Percentiles rank a stretch among this genome's conserved stretches.
Conservation (phyloP, 179 eudicot species). For the Amaranthus tricolor region DNA sequence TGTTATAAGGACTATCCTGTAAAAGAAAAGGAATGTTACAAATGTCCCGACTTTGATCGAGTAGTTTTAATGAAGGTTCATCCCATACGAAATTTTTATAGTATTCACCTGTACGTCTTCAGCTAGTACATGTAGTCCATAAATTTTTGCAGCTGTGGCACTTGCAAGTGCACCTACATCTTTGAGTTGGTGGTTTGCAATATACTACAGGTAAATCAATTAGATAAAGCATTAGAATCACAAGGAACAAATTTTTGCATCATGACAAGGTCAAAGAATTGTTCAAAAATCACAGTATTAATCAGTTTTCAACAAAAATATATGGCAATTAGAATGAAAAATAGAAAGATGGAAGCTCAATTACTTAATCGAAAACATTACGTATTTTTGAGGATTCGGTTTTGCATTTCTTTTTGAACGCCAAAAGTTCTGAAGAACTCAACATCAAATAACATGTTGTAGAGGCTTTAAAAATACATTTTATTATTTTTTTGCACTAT, state of each 20-base stretch:
- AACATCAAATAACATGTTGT: no score
- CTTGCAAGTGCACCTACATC: constrained; percentile 62
- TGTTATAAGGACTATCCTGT: constrained; percentile 57
- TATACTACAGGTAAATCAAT: constrained; percentile 26
- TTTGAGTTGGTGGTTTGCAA: constrained; percentile 44
- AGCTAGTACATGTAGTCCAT: constrained; percentile 53
- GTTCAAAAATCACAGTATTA: background rate
- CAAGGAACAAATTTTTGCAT: background rate
- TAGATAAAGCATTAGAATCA: background rate
- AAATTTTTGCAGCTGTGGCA: constrained; percentile 58
- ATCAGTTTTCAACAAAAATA: background rate
- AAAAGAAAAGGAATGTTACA: background rate
- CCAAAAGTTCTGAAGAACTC: no score
- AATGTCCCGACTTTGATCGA: background rate
- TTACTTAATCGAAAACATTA: no score
- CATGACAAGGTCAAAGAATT: background rate
- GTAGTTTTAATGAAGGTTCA: background rate
- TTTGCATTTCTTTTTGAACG: no score
- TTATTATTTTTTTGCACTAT: no score
- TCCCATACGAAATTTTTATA: background rate
- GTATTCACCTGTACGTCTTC: constrained; percentile 56
- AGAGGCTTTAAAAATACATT: no score
- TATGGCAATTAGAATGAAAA: no score
- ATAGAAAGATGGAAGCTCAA: no score
- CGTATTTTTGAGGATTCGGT: no score